A percentile compares a stretch with the other conserved stretches of the same genome.
These are phyloP conservation scores for Haematococcus lacustris DNA, from an alignment of 139 green algal species.

Conservation along the genomic window DNA sequence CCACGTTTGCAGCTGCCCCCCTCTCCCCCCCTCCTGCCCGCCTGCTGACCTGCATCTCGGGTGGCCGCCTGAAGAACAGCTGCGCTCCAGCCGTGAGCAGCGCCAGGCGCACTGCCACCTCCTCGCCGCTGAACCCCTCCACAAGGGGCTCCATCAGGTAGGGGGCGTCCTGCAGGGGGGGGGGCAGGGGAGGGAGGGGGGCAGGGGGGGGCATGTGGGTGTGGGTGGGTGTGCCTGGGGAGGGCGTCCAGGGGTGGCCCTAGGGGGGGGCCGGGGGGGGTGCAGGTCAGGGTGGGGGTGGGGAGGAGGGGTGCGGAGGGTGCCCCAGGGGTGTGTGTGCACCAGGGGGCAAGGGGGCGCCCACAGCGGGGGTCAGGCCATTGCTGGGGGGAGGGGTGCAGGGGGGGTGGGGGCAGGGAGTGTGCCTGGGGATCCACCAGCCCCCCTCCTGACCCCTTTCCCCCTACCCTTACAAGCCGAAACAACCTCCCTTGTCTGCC, in stretches of 20 bases:
- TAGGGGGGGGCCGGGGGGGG: no score
- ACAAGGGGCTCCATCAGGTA: slow-evolving; percentile 85
- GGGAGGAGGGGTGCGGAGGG: no score
- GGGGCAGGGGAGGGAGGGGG: background rate
- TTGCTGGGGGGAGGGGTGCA: no score
- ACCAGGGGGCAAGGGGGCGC: no score
- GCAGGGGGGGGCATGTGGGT: background rate
- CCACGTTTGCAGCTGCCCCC: no score
- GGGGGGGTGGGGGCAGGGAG: no score
- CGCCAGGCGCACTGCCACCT: slow-evolving; percentile 55
- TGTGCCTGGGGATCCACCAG: background rate
- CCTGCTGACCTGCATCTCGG: slow-evolving; percentile 58
- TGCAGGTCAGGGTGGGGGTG: no score
- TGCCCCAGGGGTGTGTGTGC: no score
- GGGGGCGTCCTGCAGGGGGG: slow-evolving; percentile 55
- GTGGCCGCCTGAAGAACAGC: slow-evolving; percentile 86
- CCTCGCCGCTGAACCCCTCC: slow-evolving; percentile 47
- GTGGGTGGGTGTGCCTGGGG: background rate
- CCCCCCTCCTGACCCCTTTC: background rate
- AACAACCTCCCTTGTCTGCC: background rate
- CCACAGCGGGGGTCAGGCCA: no score
- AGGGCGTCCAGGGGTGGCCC: no score
- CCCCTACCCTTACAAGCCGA: background rate
- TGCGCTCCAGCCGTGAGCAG: slow-evolving; percentile 74
- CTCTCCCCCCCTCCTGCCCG: no score